phyloP scores from a whole-genome alignment of 345 rosid species.

The Pistacia vera region DNA sequence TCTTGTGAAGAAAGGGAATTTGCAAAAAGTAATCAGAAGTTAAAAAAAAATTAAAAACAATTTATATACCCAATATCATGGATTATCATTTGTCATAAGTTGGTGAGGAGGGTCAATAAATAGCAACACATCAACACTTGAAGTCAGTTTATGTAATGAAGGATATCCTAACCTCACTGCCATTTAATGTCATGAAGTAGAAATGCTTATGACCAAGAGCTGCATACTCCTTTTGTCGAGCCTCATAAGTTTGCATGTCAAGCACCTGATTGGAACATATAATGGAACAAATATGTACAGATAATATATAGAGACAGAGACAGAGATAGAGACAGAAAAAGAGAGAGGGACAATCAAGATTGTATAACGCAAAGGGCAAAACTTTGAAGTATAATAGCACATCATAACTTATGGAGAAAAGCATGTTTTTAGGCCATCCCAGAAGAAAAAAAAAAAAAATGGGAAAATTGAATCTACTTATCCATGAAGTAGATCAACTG shows the following conservation, averaged over 20 bases:
- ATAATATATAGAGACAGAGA: too few species aligned
- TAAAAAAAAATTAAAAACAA: too few species aligned
- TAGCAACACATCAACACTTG: too few species aligned
- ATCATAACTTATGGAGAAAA: not conserved
- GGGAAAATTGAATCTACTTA: conserved; percentile 2
- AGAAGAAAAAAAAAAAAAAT: not conserved
- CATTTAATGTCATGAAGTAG: conserved; percentile 97
- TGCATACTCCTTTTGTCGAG: conserved; percentile 89
- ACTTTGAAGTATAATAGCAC: not conserved
- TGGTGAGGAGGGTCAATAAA: too few species aligned
- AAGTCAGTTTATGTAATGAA: conserved; percentile 1
- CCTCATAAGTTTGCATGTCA: conserved; percentile 84
- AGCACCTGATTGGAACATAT: conserved; percentile 67
- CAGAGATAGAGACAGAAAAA: too few species aligned
- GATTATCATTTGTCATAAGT: too few species aligned
- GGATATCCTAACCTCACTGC: conserved; percentile 76
- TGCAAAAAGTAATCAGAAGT: not conserved
- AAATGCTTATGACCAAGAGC: conserved; percentile 92
- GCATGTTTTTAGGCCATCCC: not conserved
- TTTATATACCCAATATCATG: too few species aligned
- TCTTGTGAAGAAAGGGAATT: not conserved
- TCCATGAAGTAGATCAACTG: not conserved
- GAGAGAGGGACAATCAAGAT: not conserved
- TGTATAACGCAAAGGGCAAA: not conserved
- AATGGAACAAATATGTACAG: not conserved